These are phyloP conservation scores for Plasmodium chabaudi DNA, from an alignment of 169 alveolate genomes.

Conservation along the genomic window DNA sequence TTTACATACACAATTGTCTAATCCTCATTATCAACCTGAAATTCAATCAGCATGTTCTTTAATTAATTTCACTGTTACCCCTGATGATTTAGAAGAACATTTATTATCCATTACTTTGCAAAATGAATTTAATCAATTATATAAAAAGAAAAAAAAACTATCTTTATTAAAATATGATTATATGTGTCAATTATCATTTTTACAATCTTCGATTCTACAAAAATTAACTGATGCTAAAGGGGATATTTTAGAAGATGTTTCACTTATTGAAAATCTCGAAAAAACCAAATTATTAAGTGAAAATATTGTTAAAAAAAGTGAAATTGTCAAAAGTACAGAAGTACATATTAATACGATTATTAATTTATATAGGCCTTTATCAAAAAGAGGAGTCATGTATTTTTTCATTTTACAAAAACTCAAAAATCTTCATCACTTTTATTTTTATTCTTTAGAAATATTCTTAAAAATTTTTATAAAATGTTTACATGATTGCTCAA, in stretches of 20 bases:
- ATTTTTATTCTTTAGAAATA: conserved; percentile 94
- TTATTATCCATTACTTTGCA: conserved; percentile 94
- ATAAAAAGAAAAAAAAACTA: conserved; percentile 91
- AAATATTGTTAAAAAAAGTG: conserved; percentile 95
- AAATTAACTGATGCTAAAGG: conserved; percentile 93
- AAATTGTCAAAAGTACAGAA: conserved; percentile 94
- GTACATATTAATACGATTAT: conserved; percentile 94
- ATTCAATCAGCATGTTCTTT: conserved; percentile 95
- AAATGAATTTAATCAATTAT: conserved; percentile 95
- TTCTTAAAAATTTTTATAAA: conserved; percentile 94
- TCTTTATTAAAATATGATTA: conserved; percentile 95
- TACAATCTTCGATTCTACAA: conserved; percentile 93
- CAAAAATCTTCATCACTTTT: conserved; percentile 65
- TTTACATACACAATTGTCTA: conserved; percentile 94
- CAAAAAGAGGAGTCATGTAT: conserved; percentile 93
- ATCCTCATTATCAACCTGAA: conserved; percentile 98
- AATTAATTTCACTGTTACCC: conserved; percentile 95
- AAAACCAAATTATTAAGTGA: conserved; percentile 94
- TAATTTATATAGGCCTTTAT: conserved; percentile 96
- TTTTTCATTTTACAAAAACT: conserved; percentile 94
- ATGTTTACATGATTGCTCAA: conserved; percentile 94
- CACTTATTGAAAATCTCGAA: conserved; percentile 94
- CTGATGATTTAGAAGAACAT: conserved; percentile 95
- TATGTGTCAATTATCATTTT: conserved; percentile 93
- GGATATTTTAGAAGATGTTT: conserved; percentile 95